These are phyloP conservation scores for Torulaspora microellipsoides DNA, from an alignment of 805 yeast genomes.

Conservation along the genomic window DNA sequence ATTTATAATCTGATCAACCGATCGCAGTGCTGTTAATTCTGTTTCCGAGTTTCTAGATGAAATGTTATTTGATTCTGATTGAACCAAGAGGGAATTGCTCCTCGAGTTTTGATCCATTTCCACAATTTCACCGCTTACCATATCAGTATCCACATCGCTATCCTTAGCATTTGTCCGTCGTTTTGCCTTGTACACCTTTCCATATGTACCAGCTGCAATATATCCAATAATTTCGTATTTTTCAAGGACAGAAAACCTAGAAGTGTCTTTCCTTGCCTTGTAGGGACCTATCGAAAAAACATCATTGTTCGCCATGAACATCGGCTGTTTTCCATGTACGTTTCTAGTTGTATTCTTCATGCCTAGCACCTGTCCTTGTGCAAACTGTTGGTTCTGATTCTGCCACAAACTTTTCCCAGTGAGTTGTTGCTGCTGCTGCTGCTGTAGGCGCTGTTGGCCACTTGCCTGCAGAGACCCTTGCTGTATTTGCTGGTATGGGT, in stretches of 20 bases:
- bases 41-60: constrained; percentile 5
- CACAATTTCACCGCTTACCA: constrained; percentile 1
- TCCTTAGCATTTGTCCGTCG: constrained; percentile 26
- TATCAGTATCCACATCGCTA: not conserved
- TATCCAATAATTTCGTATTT: constrained; percentile 88
- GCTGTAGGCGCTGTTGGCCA: constrained; percentile 16
- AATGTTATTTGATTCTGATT: not conserved
- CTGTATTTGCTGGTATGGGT: constrained; percentile 12
- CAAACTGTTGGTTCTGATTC: constrained; percentile 12
- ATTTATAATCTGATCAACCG: constrained; percentile 1
- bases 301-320: constrained; percentile 50
- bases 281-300: constrained; percentile 57
- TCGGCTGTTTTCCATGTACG: constrained; percentile 38
- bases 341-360: constrained; percentile 10
- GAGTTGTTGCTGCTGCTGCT: constrained; percentile 12
- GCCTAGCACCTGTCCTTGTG: constrained; percentile 8
- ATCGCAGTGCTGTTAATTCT: not conserved
- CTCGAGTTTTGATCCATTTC: constrained; percentile 3
- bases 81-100: constrained; percentile 1
- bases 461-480: constrained; percentile 9
- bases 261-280: constrained; percentile 56
- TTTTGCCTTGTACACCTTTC: constrained; percentile 91
- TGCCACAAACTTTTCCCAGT: constrained; percentile 20
- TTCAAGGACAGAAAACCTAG: constrained; percentile 69
- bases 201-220: constrained; percentile 98